Evolutionary conservation across 1,284 basidiomycete genomes (phyloP), one percentile per base, ranked within the genome.

Genomic region (Cutaneotrichosporon dermatis): DNA sequence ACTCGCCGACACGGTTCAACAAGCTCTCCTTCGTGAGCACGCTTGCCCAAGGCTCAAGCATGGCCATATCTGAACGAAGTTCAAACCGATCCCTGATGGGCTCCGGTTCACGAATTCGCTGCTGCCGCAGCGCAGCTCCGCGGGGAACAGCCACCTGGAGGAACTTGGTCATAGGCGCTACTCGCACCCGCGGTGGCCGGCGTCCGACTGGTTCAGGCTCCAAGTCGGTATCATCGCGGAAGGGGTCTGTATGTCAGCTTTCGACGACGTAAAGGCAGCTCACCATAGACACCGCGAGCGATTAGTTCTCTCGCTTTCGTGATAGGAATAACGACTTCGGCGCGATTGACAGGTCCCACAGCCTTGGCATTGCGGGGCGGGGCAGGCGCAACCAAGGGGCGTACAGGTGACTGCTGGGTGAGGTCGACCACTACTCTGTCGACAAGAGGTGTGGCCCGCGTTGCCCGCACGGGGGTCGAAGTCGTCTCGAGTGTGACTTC

Each of bases 21-120:
- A 76, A 45, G 11, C 62, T 67, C 4, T 60, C n/a, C 35, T 64
- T 58, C 4, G 60, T 56, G 13, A 76, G 57, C 1, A 73, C 57
- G 25, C 57, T 55, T n/a, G 60, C 60, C 43, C 58, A 69, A n/a
- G 67, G 67, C 56, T 71, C 71, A 3, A 66, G 16, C 4, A 72
- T 25, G 1, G 54, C 64, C 0, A 67, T 67, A 1, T 68, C 70
- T 0, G 66, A 60, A 12, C 68, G 68, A 25, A 51, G 8, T 2
- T 63, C 37, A 62, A 75, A 74, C 35, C 72, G 59, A 9, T 59
- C 52, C 1, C 66, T 66, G 3, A 71, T 45, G 1, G 53, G 44
- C 48, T 75, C 73, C 1, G 73, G 73, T 9, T 58, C 50, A 8
- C 54, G 52, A 3, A 65, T 60, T 50, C 68, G 55, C 11, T 60